Percentiles rank a stretch among this genome's conserved stretches.
These are phyloP conservation scores for Urostyla sp. DNA, from an alignment of 73 alveolate species.

Conservation along the genomic window DNA sequence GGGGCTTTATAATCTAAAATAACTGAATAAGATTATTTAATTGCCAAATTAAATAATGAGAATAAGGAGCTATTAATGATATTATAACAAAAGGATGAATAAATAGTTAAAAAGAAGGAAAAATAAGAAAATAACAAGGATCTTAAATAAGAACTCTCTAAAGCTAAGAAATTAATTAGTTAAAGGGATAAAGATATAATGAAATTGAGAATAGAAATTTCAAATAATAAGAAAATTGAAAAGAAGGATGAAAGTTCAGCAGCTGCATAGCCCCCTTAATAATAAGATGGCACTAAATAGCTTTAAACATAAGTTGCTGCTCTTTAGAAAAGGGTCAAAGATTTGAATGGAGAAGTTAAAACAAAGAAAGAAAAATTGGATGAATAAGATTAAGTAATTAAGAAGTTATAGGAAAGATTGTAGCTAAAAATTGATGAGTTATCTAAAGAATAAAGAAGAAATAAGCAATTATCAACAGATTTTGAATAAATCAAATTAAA, in stretches of 20 bases:
- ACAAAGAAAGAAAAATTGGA: constrained; percentile 45
- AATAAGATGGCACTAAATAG: neutral
- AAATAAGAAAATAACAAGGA: constrained; percentile 23
- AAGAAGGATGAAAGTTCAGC: neutral
- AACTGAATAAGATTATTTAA: neutral
- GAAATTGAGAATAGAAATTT: constrained; percentile 1
- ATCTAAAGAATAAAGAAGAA: neutral
- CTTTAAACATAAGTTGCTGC: neutral
- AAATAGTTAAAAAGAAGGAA: neutral
- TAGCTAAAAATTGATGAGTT: constrained; percentile 21
- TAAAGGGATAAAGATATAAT: constrained; percentile 20
- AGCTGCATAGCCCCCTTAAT: neutral
- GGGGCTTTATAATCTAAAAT: neutral
- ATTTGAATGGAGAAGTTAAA: constrained; percentile 6
- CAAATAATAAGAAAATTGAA: neutral
- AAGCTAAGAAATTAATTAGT: constrained; percentile 21
- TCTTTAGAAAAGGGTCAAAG: constrained; percentile 22
- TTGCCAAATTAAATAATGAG: neutral
- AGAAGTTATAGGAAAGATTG: constrained; percentile 25
- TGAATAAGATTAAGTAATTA: constrained; percentile 16
- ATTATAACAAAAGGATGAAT: constrained; percentile 20
- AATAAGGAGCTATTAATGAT: constrained; percentile 6
- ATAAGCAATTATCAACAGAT: neutral
- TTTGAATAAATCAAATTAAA: neutral
- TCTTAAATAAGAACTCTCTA: constrained; percentile 19